Evolutionary conservation across 2,329 filamentous ascomycete genomes (phyloP).

Genomic region (Colletotrichum tanaceti): DNA sequence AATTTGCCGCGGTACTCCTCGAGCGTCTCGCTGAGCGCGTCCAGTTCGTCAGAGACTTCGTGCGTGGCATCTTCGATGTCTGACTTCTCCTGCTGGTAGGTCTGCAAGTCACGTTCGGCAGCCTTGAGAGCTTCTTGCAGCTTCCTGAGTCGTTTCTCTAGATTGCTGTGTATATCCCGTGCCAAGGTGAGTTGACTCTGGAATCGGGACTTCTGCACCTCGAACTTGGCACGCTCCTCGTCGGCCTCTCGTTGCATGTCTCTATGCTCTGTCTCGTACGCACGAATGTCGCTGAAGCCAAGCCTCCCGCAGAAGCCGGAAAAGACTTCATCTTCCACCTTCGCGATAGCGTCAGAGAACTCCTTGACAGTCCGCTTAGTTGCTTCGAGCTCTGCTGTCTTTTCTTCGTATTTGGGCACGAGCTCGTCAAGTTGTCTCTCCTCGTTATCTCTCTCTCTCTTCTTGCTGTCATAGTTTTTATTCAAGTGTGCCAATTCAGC

Average conservation of each 20-base stretch:
- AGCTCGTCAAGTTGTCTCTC: constrained; percentile 80
- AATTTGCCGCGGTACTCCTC: constrained; percentile 76
- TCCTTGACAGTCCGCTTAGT: constrained; percentile 62
- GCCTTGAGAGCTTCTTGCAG: constrained; percentile 75
- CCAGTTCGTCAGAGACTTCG: constrained; percentile 79
- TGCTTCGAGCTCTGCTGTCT: constrained; percentile 74
- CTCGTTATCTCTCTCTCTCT: constrained; percentile 80
- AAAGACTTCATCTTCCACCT: constrained; percentile 91
- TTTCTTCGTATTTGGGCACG: constrained; percentile 81
- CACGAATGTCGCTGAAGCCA: constrained; percentile 88
- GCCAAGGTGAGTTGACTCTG: constrained; percentile 71
- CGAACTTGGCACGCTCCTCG: constrained; percentile 88
- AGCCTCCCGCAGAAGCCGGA: constrained; percentile 85
- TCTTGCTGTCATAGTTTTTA: constrained; percentile 86
- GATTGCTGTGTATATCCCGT: constrained; percentile 63
- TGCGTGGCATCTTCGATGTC: constrained; percentile 79
- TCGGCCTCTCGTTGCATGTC: constrained; percentile 90
- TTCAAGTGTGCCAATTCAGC: constrained; percentile 83
- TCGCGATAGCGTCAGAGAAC: constrained; percentile 73
- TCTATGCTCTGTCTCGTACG: constrained; percentile 94
- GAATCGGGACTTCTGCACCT: constrained; percentile 82
- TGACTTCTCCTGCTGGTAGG: constrained; percentile 78
- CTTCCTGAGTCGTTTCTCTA: constrained; percentile 74
- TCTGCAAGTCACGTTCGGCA: constrained; percentile 75
- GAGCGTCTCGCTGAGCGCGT: constrained; percentile 78